Evolutionary conservation across 2,329 filamentous ascomycete genomes (phyloP).

Genomic region (Allantophomopsis cytisporea): DNA sequence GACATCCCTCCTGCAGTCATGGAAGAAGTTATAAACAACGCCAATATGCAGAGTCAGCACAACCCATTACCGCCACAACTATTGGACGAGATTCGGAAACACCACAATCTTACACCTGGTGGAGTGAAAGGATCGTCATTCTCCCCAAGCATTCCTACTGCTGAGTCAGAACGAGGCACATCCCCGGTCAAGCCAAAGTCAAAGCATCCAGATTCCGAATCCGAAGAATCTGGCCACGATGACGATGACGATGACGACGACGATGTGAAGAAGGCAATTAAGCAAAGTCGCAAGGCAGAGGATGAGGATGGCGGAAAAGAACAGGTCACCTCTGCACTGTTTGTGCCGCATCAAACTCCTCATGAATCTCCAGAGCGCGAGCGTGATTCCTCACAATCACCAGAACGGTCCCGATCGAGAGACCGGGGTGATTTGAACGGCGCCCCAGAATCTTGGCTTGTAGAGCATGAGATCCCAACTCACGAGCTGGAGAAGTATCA

Average conservation of each 20-base stretch:
- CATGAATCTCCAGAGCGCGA: conserved; percentile 25
- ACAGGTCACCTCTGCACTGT: conserved; percentile 77
- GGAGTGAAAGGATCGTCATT: conserved; percentile 16
- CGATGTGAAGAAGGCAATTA: conserved; percentile 74
- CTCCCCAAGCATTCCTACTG: conserved; percentile 16
- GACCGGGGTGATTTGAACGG: conserved; percentile 1
- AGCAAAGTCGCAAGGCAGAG: conserved; percentile 18
- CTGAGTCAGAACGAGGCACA: conserved; percentile 12
- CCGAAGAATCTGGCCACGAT: neutral
- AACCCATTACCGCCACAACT: conserved; percentile 14
- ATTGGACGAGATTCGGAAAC: conserved; percentile 16
- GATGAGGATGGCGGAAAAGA: conserved; percentile 59
- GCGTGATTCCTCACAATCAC: conserved; percentile 4
- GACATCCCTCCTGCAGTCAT: conserved; percentile 1
- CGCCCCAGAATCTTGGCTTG: conserved; percentile 16
- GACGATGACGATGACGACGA: conserved; percentile 31
- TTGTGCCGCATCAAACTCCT: conserved; percentile 58
- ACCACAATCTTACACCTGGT: conserved; percentile 17
- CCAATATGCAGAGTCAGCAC: neutral
- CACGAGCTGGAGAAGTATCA: conserved; percentile 21
- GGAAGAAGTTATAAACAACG: neutral
- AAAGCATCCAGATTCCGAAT: conserved; percentile 1
- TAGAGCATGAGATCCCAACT: conserved; percentile 16
- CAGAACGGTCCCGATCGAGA: conserved; percentile 9
- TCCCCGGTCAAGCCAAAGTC: conserved; percentile 1